Evolutionary conservation across 1,284 basidiomycete species (phyloP).

Genomic region (Schizopora paradoxa): DNA sequence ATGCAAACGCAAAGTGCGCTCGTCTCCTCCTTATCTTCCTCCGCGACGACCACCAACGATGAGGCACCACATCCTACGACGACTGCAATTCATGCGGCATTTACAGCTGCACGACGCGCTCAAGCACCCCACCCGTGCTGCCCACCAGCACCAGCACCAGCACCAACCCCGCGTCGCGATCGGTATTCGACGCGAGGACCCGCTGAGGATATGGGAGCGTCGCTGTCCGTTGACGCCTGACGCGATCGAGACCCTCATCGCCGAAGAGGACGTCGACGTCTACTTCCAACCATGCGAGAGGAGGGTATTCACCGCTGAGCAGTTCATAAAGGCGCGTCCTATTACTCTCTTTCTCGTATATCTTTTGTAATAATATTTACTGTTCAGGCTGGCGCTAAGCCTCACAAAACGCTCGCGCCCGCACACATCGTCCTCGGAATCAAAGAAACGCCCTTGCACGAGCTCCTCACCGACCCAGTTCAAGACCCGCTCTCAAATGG

Average conservation of each 20-base stretch:
- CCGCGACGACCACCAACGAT: not conserved
- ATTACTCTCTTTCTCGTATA: not conserved
- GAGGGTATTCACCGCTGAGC: conserved; percentile 61
- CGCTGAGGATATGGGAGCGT: conserved; percentile 80
- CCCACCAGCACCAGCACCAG: not conserved
- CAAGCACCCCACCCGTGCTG: no score
- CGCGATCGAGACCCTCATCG: conserved; percentile 56
- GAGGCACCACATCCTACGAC: no score
- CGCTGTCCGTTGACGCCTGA: conserved; percentile 77
- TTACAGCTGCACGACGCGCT: not conserved
- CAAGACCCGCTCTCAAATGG: conserved; percentile 26
- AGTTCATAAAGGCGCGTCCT: conserved; percentile 56
- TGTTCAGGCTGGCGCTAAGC: conserved; percentile 67
- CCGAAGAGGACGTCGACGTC: conserved; percentile 54
- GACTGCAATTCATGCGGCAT: not conserved
- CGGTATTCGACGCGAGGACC: conserved; percentile 76
- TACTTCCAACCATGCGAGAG: conserved; percentile 72
- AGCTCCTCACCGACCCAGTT: conserved; percentile 48
- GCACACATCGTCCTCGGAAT: conserved; percentile 81
- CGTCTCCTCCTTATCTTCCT: not conserved
- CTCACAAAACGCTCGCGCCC: conserved; percentile 52
- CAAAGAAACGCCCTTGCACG: conserved; percentile 74
- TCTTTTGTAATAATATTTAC: conserved; percentile 7
- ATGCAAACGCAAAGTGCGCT: not conserved
- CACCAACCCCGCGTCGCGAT: conserved; percentile 34